Base-by-base conservation (phyloP, 345 rosid species). In the Anacardium occidentale region DNA sequence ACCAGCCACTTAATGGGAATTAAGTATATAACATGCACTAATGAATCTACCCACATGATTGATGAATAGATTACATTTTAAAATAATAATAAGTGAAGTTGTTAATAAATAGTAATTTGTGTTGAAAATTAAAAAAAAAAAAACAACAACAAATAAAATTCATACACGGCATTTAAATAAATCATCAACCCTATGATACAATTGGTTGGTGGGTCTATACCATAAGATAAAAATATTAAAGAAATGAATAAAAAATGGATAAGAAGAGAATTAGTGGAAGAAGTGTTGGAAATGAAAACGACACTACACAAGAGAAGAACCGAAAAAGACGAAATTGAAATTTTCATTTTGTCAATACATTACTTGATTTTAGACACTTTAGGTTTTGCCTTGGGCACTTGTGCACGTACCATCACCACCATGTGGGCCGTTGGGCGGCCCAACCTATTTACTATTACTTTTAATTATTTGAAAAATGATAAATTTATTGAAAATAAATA, bases 201-300 rank as follows among this genome's bases (percentile, higher is more conserved):
- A 55, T 21, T 22, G 12, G 14, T 37, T 5, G 42, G 42, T 37
- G 42, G 8, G 42, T 37, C 42, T 37, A 5, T 7, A 6, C 7
- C 42, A 37, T 37, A 37, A 53, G n/a, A 53, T 10, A 53, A 17
- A 18, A 3, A 37, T 5, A 5, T 37, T 5, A 7, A 37, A 5
- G 42, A 37, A 37, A 37, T 37, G 0, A 29, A 32, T 2, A 7
- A 60, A 25, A 60, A 32, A 12, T 15, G 60, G 64, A 60, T 60
- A 60, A 60, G 64, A 60, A 32, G 17, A 2, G 42, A 60, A 60
- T 60, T 29, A 60, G 45, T 62, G 66, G 66, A 37, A 50, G 13
- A 3, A 40, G 48, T 62, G 17, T 40, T 37, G 11, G 25, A 37
- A 62, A 62, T 40, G 47, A 20, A 55, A 17, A 5, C 0, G 14